Percentiles rank a stretch among this genome's conserved stretches.
phyloP scores from a whole-genome alignment of 1,284 basidiomycete species.

The Rhodofomes roseus region DNA sequence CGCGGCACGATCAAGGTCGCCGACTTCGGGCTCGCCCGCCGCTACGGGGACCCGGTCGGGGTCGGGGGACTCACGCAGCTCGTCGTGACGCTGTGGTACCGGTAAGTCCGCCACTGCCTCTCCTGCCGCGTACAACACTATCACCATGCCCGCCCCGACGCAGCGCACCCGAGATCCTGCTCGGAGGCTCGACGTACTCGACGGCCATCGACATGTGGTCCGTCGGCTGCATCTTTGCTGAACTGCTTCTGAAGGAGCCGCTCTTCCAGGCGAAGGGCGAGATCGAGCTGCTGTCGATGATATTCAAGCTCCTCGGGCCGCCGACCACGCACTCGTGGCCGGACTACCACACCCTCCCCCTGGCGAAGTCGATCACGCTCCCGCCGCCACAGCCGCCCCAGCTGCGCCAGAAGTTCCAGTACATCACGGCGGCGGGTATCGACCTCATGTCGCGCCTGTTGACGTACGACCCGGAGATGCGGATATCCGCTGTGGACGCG shows the following conservation, averaged over 20 bases:
- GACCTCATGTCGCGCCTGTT: constrained; percentile 83
- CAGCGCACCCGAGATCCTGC: constrained; percentile 93
- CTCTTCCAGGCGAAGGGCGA: constrained; percentile 96
- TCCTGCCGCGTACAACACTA: constrained; percentile 13
- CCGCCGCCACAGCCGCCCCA: constrained; percentile 74
- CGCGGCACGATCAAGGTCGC: constrained; percentile 97
- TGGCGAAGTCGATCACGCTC: constrained; percentile 76
- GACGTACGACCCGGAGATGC: constrained; percentile 83
- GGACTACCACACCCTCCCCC: constrained; percentile 72
- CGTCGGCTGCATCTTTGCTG: constrained; percentile 98
- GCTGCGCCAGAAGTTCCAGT: constrained; percentile 76
- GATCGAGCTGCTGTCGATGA: constrained; percentile 88
- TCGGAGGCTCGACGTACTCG: constrained; percentile 91
- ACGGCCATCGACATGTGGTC: constrained; percentile 99
- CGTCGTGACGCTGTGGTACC: constrained; percentile 98
- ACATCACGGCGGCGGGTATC: constrained; percentile 79
- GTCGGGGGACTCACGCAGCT: constrained; percentile 94
- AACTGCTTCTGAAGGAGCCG: constrained; percentile 90
- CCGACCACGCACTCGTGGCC: constrained; percentile 89
- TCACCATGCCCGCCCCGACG: constrained; percentile 5
- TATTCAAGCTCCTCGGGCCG: constrained; percentile 89
- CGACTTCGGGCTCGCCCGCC: constrained; percentile 94
- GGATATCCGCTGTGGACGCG: constrained; percentile 88
- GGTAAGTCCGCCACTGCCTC: constrained; percentile 51
- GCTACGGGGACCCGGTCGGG: constrained; percentile 92